Conservation (phyloP, 352 stramenopile genomes). For the Phytophthora colocasiae region DNA sequence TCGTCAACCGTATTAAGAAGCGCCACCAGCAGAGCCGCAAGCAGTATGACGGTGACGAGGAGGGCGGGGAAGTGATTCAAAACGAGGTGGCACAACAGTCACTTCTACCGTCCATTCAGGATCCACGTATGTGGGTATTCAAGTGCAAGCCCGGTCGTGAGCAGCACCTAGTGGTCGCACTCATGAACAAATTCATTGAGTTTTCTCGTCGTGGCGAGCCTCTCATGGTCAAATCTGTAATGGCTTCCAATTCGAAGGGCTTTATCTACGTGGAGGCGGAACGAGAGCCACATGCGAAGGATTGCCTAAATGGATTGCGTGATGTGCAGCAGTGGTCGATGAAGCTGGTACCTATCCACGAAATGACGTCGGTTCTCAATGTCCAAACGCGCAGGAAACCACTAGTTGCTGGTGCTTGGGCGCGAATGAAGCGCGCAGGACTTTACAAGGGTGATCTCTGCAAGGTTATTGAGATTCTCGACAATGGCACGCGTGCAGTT, state of each 20-base stretch:
- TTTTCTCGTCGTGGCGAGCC: slow-evolving; percentile 85
- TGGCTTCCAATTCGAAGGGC: slow-evolving; percentile 88
- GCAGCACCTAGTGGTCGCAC: slow-evolving; percentile 84
- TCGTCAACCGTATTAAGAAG: slow-evolving; percentile 91
- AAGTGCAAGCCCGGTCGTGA: slow-evolving; percentile 91
- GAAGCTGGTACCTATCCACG: slow-evolving; percentile 90
- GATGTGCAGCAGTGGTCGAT: slow-evolving; percentile 90
- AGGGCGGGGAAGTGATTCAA: slow-evolving; percentile 83
- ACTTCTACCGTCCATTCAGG: slow-evolving; percentile 88
- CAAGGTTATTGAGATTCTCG: slow-evolving; percentile 89
- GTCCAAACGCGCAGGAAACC: slow-evolving; percentile 88
- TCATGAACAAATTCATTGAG: slow-evolving; percentile 93
- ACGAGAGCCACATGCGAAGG: slow-evolving; percentile 85
- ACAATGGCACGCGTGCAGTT: slow-evolving; percentile 83
- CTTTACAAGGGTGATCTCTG: slow-evolving; percentile 90
- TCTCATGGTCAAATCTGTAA: slow-evolving; percentile 86
- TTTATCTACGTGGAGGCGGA: slow-evolving; percentile 92
- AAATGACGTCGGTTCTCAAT: slow-evolving; percentile 91
- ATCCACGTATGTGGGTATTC: slow-evolving; percentile 91
- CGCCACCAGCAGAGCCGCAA: slow-evolving; percentile 87
- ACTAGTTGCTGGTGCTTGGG: slow-evolving; percentile 79
- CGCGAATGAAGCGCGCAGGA: slow-evolving; percentile 85
- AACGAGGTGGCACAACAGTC: slow-evolving; percentile 90
- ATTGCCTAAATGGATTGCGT: slow-evolving; percentile 84
- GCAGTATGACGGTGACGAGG: slow-evolving; percentile 87